A percentile compares a stretch with the other conserved stretches of the same genome.
Evolutionary conservation across 768 basidiomycete genomes (phyloP).

Genomic region (Strobilomyces echinocephalus): DNA sequence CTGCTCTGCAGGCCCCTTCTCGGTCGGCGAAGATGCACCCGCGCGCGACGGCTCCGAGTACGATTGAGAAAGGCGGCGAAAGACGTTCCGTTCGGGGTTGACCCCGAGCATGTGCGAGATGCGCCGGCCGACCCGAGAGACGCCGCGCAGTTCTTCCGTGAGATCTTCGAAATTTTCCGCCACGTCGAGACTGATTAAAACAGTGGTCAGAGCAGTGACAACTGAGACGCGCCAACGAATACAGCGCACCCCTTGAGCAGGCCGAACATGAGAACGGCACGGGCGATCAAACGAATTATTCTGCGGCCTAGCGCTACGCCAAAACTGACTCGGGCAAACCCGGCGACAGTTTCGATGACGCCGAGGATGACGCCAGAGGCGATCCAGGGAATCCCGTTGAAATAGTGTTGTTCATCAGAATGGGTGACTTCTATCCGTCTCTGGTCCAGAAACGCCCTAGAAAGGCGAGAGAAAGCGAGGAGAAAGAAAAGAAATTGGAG

Average conservation of each 20-base stretch:
- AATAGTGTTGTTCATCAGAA: conserved; percentile 42
- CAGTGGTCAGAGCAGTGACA: neutral
- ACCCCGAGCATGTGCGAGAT: conserved; percentile 47
- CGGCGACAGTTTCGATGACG: conserved; percentile 58
- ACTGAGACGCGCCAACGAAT: neutral
- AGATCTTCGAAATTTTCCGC: conserved; percentile 52
- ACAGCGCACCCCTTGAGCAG: conserved; percentile 61
- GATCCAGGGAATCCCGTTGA: conserved; percentile 66
- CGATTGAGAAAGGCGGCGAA: conserved; percentile 49
- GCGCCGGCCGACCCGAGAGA: conserved; percentile 20
- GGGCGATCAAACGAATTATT: conserved; percentile 49
- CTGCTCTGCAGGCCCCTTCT: conserved; percentile 21
- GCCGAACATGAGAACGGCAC: conserved; percentile 57
- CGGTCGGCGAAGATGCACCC: neutral
- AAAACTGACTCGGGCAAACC: conserved; percentile 55
- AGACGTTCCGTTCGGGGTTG: conserved; percentile 49
- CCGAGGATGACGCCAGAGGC: conserved; percentile 57
- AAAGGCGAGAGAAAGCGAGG: conserved; percentile 55
- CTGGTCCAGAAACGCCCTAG: conserved; percentile 45
- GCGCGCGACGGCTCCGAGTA: conserved; percentile 18
- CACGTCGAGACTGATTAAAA: conserved; percentile 42
- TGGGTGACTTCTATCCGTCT: conserved; percentile 45
- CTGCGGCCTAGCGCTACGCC: conserved; percentile 51
- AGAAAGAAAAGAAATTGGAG: conserved; percentile 58
- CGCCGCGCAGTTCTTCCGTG: conserved; percentile 33